phyloP scores from a whole-genome alignment of 192 early-diverging fungal species.

The Gaertneriomyces sp. region DNA sequence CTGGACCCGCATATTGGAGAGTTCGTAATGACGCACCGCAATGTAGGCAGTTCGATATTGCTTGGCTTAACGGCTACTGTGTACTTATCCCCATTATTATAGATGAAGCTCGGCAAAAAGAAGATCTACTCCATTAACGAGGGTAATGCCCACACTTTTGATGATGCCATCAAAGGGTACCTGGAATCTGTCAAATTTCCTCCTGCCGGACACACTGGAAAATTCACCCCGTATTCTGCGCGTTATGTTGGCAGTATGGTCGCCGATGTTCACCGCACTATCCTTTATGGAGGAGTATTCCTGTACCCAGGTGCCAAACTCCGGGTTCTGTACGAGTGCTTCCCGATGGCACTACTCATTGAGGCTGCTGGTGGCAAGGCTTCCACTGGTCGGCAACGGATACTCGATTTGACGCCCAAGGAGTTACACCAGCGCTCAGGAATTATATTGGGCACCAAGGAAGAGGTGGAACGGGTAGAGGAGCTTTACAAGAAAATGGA shows the following conservation, averaged over 20 bases:
- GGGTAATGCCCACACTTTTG: constrained; percentile 90
- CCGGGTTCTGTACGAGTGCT: constrained; percentile 95
- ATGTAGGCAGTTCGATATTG: constrained; percentile 50
- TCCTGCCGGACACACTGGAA: constrained; percentile 56
- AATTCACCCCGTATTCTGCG: constrained; percentile 80
- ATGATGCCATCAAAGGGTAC: constrained; percentile 82
- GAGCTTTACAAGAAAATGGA: constrained; percentile 56
- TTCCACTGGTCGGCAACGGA: constrained; percentile 72
- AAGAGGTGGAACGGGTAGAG: constrained; percentile 87
- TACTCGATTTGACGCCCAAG: constrained; percentile 82
- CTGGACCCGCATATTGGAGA: constrained; percentile 96
- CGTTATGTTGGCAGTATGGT: constrained; percentile 99
- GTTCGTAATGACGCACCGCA: constrained; percentile 95
- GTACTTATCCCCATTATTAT: not conserved
- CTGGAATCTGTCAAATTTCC: constrained; percentile 88
- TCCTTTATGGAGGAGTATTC: constrained; percentile 87
- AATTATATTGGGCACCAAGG: constrained; percentile 85
- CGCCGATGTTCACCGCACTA: constrained; percentile 90
- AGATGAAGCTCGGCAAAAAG: constrained; percentile 55
- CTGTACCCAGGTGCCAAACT: constrained; percentile 91
- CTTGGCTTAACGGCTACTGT: not conserved
- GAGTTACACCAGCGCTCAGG: constrained; percentile 86
- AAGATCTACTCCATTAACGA: constrained; percentile 99
- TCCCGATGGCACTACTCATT: constrained; percentile 94
- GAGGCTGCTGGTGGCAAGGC: constrained; percentile 97